Evolutionary conservation across 2,329 filamentous ascomycete genomes (phyloP), one percentile per base, ranked within the genome.

Genomic region (Xylariaceae sp.): DNA sequence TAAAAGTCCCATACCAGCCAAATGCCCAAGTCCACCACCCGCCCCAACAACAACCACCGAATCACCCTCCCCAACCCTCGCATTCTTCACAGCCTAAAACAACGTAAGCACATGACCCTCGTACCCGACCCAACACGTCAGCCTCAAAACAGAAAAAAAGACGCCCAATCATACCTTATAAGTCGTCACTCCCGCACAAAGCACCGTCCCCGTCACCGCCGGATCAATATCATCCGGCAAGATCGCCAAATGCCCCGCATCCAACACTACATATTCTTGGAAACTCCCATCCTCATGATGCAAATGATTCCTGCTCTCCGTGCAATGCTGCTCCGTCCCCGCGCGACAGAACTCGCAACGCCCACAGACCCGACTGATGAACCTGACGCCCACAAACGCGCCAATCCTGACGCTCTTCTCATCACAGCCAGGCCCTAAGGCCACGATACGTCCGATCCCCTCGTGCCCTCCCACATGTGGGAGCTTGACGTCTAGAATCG

Each of bases 401-500:
- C 76, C 76, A 4, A 77, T 37, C 34, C 72, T 71, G 17, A 78
- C 62, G 2, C 72, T 71, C 2, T 30, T 30, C 23, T 70, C 66
- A 8, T 65, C 66, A 42, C 69, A 68, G 34, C 71, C 72, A 1
- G 75, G 71, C 0, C 77, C 76, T 4, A 78, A 65, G 0, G 70
- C 67, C 13, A 78, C 66, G 48, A 78, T 74, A 0, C 72, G 73
- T 1, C 75, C 76, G 13, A 78, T 71, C 1, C 76, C 77, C 70
- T 79, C 76, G 62, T 78, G 76, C 4, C 76, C 75, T 13, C 75
- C 76, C n/a, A 78, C 69, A 56, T 78, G 76, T 0, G 76, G 76
- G 0, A 77, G 66, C 57, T 78, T 78, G 62, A 77, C 75, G 11
- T 74, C 69, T 1, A 73, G 76, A 39, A 78, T 78, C 8, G 75